Base-by-base conservation (phyloP, 2,329 filamentous ascomycete genomes). In the Clarireedia sp. region DNA sequence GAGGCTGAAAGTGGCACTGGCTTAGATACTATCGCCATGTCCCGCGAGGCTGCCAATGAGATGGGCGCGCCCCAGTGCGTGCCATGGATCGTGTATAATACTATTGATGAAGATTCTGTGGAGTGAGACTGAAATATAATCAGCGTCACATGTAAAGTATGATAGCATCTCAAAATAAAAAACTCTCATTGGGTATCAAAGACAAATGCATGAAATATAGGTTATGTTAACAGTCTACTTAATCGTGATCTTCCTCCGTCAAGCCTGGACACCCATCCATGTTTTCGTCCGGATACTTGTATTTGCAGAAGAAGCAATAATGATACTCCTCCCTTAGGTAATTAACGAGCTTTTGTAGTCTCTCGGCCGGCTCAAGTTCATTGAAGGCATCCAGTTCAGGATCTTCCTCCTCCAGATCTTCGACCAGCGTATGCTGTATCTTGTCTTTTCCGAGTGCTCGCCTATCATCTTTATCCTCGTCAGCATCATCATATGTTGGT, bases 231-330 rank as follows among this genome's bases (percentile, higher is more conserved):
- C 17, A 24, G 23, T 29, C n/a, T 29, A 26, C 36, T 66, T 58
- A 80, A 63, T 85, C 81, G 59, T 86, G 82, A 64, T 96, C 91
- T 66, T 96, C 90, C 71, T 96, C 94, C 0, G 83, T 87, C 37
- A 85, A 55, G 0, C 94, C 94, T 0, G 94, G 92, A 75, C 94
- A 99, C 0, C 89, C 91, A 12, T 94, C 89, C 86, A 96, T 85
- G 37, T 74, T 71, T 37, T 74, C 74, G 66, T 90, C 83, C 0
- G 83, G 80, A 69, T 96, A 99, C 51, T 76, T 75, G 70, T 80
- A 87, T 70, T 96, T 97, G 72, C 94, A 99, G 88, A 91, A 99
- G 69, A 96, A 96, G 73, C 94, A 99, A 69, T 99, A 99, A 45
- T 77, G 72, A 66, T 90, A 82, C 66, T 80, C 79, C 48, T 82